Evolutionary conservation across 805 yeast genomes (phyloP), one percentile per base, ranked within the genome.

Genomic region (Yarrowia hollandica): DNA sequence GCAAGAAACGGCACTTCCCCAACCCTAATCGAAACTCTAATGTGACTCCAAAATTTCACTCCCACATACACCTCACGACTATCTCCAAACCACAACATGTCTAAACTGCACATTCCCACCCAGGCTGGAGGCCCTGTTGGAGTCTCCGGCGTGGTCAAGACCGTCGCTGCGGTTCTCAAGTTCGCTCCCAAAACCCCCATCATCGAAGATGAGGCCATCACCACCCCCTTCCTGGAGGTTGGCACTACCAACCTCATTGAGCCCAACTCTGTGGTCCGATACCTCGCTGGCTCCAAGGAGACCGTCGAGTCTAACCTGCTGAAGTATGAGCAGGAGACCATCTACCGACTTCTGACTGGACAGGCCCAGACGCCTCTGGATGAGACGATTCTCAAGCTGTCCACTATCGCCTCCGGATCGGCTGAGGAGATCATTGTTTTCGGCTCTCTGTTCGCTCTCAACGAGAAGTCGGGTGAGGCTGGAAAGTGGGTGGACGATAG

Each of bases 221-320:
- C 42, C 44, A 15, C 35, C 21, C 44, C 58, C 42, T 23, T 35
- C 19, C 44, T 52, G 5, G 58, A 52, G 26, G 42, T 37, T 10
- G 58, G 58, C 25, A 7, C 58, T 44, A 52, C 58, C 33, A 23
- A 23, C 35, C 59, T 39, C 46, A 60, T 28, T 50, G 85, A 80
- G 67, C 74, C 82, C 31, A 81, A 81, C 65, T 80, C 84, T 25
- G 76, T 81, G 37, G 83, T 80, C 37, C 73, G 75, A 64, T 79
- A 72, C 63, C 69, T 80, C 61, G 64, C 74, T 23, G 55, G 46
- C 22, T n/a, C 62, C 34, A 61, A 62, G 14, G 33, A 55, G 6
- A 33, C 64, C 3, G 35, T 41, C 11, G 58, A 52, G 25, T 18
- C 15, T 23, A 66, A 68, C 26, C 60, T 56, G 15, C 30, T 56